Conservation (phyloP, 2,329 filamentous ascomycete species). For the Tolypocladium guangdongense region DNA sequence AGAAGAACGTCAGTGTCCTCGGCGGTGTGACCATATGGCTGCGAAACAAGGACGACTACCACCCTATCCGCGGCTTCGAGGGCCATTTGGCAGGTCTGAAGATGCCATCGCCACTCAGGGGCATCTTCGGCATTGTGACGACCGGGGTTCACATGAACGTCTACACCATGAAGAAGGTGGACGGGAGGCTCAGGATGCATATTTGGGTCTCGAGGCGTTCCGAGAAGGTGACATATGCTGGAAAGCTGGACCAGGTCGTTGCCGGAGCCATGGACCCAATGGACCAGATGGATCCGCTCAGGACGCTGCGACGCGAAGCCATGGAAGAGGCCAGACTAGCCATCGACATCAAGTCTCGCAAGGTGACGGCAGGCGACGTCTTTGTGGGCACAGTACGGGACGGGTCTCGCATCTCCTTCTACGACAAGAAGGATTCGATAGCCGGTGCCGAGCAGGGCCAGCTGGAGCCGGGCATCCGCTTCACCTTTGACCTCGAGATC, state of each 20-base stretch:
- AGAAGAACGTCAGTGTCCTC: conserved; percentile 14
- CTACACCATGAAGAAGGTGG: conserved; percentile 15
- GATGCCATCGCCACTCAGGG: conserved; percentile 21
- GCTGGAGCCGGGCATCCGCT: conserved; percentile 26
- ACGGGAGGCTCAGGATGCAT: conserved; percentile 10
- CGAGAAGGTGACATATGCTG: conserved; percentile 17
- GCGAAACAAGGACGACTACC: conserved; percentile 9
- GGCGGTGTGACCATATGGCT: conserved; percentile 17
- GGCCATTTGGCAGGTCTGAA: conserved; percentile 10
- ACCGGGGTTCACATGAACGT: conserved; percentile 26
- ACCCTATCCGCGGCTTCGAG: conserved; percentile 17
- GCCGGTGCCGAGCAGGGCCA: conserved; percentile 20
- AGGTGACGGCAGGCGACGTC: conserved; percentile 7
- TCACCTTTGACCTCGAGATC: conserved; percentile 23
- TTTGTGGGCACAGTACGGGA: conserved; percentile 13
- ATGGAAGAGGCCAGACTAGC: conserved; percentile 20
- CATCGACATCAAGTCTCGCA: conserved; percentile 12
- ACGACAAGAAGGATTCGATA: conserved; percentile 19
- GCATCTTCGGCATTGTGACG: conserved; percentile 24
- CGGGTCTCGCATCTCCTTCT: conserved; percentile 20
- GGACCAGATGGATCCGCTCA: conserved; percentile 15
- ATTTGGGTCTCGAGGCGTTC: conserved; percentile 25
- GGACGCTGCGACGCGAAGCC: conserved; percentile 21
- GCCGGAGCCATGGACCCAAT: conserved; percentile 22
- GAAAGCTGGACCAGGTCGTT: conserved; percentile 25